Conservation (phyloP, 192 early-diverging fungal species). For the Gaertneriomyces sp. region DNA sequence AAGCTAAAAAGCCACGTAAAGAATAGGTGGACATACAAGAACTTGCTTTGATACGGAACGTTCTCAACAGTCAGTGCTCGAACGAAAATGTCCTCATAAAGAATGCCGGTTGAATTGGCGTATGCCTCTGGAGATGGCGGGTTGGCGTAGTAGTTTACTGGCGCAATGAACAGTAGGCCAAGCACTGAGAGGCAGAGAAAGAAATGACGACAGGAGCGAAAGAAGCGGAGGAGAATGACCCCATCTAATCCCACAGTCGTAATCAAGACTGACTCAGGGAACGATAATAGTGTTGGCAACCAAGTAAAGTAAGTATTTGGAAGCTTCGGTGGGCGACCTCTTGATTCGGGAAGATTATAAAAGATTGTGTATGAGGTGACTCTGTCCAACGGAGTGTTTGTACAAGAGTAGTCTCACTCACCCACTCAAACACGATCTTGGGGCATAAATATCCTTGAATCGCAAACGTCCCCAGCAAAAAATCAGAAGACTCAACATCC, state of each 20-base stretch:
- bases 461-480: constrained; percentile 44
- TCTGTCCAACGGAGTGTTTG: neutral
- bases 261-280: constrained; percentile 38
- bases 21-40: constrained; percentile 42
- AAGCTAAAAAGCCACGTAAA: constrained; percentile 55
- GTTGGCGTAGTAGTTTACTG: constrained; percentile 51
- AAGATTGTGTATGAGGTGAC: neutral
- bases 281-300: constrained; percentile 32
- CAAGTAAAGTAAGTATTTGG: constrained; percentile 36
- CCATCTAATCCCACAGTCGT: constrained; percentile 50
- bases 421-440: constrained; percentile 36
- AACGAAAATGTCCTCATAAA: constrained; percentile 22
- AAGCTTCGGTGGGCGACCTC: constrained; percentile 44
- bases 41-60: constrained; percentile 39
- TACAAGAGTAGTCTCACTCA: constrained; percentile 17
- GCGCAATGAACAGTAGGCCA: constrained; percentile 42
- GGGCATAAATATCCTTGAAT: constrained; percentile 47
- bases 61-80: constrained; percentile 45
- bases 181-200: constrained; percentile 43
- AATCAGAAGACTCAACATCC: constrained; percentile 36
- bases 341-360: neutral
- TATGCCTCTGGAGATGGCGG: constrained; percentile 18
- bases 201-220: constrained; percentile 41
- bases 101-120: constrained; percentile 27
- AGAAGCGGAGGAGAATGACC: constrained; percentile 50